Conservation (phyloP, 306 rosid species). For the Oemleria cerasiformis region DNA sequence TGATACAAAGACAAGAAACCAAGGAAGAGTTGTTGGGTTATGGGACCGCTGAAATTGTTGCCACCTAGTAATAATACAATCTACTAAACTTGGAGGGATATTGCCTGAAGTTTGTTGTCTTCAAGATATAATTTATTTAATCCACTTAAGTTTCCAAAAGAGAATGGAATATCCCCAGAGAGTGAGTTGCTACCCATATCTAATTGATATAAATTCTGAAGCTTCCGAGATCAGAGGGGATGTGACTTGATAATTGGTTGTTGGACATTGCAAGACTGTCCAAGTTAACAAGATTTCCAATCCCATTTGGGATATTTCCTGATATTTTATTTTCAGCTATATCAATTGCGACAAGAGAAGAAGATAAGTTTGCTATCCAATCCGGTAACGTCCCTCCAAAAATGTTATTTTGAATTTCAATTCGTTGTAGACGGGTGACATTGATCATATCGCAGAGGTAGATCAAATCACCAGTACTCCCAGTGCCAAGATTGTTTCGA, state of each 20-base stretch:
- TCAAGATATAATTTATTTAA: neutral
- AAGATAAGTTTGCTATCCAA: neutral
- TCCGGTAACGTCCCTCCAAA: neutral
- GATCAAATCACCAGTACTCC: neutral
- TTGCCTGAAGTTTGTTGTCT: neutral
- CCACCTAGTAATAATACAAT: neutral
- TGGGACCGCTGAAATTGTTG: neutral
- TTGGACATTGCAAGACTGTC: neutral
- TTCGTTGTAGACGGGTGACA: neutral
- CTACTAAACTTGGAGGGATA: neutral
- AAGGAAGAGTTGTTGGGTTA: neutral
- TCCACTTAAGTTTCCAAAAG: neutral
- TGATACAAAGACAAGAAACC: no score
- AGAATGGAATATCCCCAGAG: neutral
- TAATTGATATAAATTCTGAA: neutral
- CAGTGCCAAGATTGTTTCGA: neutral
- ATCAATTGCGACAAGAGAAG: accelerated
- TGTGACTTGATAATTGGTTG: neutral
- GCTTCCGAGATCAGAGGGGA: neutral
- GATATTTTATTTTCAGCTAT: neutral
- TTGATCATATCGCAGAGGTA: neutral
- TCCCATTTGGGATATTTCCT: neutral
- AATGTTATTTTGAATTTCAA: neutral
- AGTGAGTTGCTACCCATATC: neutral
- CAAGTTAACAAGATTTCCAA: neutral